These are phyloP conservation scores for Axilococcus clingmanii DNA, from an alignment of 139 green algal species.

Conservation along the genomic window DNA sequence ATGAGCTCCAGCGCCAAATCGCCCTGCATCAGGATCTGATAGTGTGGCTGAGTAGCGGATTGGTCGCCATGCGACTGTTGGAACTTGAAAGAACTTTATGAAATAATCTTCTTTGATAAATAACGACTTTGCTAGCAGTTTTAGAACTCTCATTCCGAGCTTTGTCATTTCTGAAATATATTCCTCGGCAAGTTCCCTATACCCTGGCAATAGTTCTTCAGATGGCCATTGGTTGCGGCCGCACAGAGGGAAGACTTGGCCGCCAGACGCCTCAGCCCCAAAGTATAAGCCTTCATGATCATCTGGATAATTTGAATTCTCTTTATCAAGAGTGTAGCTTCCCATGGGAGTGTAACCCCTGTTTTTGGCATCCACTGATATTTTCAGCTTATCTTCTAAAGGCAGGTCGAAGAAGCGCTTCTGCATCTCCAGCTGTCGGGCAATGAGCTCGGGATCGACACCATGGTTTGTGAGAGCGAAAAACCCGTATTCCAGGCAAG, in stretches of 20 bases:
- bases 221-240: constrained; percentile 86
- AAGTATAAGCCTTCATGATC: constrained; percentile 88
- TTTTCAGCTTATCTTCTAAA: constrained; percentile 53
- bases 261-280: constrained; percentile 44
- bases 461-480: constrained; percentile 74
- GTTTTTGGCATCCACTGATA: constrained; percentile 59
- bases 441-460: constrained; percentile 43
- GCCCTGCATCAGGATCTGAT: constrained; percentile 3
- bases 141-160: constrained; percentile 51
- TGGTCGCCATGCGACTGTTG: constrained; percentile 71
- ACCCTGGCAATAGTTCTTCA: constrained; percentile 46
- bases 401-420: constrained; percentile 66
- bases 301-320: constrained; percentile 50
- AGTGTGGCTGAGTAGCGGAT: constrained; percentile 65
- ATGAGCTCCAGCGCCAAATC: constrained; percentile 64
- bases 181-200: constrained; percentile 22
- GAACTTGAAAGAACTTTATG: constrained; percentile 47
- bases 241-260: constrained; percentile 66
- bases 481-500: constrained; percentile 42
- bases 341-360: constrained; percentile 37
- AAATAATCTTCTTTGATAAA: constrained; percentile 59
- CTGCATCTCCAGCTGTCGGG: constrained; percentile 37
- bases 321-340: constrained; percentile 83
- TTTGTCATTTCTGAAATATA: constrained; percentile 46
- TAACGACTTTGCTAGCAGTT: constrained; percentile 66